Evolutionary conservation across 2,329 filamentous ascomycete genomes (phyloP).

Genomic region (Rhytidhysteron rufulum): DNA sequence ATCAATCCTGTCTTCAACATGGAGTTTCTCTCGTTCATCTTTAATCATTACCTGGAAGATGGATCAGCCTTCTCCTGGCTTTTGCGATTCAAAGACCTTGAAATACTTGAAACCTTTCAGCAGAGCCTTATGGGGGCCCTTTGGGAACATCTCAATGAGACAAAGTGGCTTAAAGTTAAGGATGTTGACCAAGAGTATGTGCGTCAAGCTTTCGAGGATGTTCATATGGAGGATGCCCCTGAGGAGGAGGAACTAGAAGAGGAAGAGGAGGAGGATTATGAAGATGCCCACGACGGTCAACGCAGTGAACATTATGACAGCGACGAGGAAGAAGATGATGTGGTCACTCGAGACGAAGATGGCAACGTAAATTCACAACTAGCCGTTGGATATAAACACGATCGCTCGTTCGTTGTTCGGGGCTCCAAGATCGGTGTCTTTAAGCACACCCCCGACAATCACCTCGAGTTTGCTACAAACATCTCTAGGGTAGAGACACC

Average conservation of each 20-base stretch:
- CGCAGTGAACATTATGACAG: slow-evolving; percentile 70
- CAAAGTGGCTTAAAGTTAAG: slow-evolving; percentile 91
- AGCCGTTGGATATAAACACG: slow-evolving; percentile 94
- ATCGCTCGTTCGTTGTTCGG: slow-evolving; percentile 93
- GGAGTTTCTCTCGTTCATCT: slow-evolving; percentile 97
- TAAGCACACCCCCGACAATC: slow-evolving; percentile 90
- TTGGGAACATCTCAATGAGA: slow-evolving; percentile 93
- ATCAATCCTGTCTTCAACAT: slow-evolving; percentile 99
- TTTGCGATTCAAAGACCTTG: slow-evolving; percentile 81
- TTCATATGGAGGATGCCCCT: slow-evolving; percentile 80
- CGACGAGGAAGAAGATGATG: slow-evolving; percentile 77
- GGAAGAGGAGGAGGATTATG: slow-evolving; percentile 60
- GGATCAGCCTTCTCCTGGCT: slow-evolving; percentile 95
- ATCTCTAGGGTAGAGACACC: slow-evolving; percentile 95
- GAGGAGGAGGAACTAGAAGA: slow-evolving; percentile 53
- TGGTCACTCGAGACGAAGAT: slow-evolving; percentile 63
- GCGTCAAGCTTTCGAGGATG: slow-evolving; percentile 88
- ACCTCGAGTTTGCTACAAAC: slow-evolving; percentile 92
- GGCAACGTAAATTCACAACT: slow-evolving; percentile 89
- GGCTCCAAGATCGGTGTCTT: slow-evolving; percentile 99
- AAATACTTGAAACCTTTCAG: slow-evolving; percentile 80
- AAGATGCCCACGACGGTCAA: slow-evolving; percentile 60
- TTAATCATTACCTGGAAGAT: slow-evolving; percentile 90
- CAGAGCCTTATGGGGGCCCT: slow-evolving; percentile 91
- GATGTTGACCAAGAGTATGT: slow-evolving; percentile 93